Evolutionary conservation across 1,139 yeast species (phyloP).

Genomic region (Candida smagusa): DNA sequence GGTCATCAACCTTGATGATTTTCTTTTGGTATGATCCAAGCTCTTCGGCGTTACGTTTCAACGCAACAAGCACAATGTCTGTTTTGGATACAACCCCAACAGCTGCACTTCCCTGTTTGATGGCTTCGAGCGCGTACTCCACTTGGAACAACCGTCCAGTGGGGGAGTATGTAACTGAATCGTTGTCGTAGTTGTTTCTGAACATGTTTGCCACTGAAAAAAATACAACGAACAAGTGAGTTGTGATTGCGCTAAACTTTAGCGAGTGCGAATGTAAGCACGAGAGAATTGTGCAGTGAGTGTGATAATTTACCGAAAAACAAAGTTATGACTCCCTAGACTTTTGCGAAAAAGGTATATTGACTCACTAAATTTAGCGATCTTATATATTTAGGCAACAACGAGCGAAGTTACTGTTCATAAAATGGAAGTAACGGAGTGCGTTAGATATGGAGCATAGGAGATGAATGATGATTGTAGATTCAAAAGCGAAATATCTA

Average conservation of each 20-base stretch:
- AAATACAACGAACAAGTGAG: no score
- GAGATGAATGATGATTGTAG: no score
- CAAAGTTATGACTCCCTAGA: no score
- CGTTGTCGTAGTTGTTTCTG: slow-evolving; percentile 97
- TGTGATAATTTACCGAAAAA: not conserved
- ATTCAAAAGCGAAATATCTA: no score
- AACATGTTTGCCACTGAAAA: slow-evolving; percentile 45
- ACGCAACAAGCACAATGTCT: slow-evolving; percentile 88
- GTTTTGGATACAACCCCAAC: slow-evolving; percentile 86
- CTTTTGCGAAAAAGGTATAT: no score
- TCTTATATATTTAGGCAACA: no score
- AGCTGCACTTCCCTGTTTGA: slow-evolving; percentile 96
- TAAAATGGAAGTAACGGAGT: no score
- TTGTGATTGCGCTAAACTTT: not conserved
- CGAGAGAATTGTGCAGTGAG: not conserved
- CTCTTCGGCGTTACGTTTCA: slow-evolving; percentile 95
- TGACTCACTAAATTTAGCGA: no score
- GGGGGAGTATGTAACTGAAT: slow-evolving; percentile 95
- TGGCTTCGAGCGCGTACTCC: slow-evolving; percentile 95
- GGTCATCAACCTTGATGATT: slow-evolving; percentile 85
- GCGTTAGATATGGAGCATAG: no score
- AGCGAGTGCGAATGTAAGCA: not conserved
- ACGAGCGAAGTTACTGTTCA: no score
- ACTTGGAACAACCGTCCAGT: slow-evolving; percentile 94
- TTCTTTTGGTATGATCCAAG: slow-evolving; percentile 95